phyloP scores from a whole-genome alignment of 805 yeast species.

The Candida maltosa region DNA sequence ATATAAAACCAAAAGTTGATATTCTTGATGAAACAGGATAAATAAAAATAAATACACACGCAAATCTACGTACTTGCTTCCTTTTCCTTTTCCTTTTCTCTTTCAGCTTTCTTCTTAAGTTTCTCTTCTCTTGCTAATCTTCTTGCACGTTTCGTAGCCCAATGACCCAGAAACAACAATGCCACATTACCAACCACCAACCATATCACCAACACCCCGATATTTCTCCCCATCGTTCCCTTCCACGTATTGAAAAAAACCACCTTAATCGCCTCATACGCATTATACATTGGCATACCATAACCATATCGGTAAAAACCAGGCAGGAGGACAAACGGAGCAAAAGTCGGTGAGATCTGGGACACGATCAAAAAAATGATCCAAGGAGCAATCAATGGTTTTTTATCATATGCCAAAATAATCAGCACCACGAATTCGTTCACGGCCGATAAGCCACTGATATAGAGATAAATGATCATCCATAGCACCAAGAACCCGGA shows the following conservation, averaged over 20 bases:
- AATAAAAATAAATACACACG: not conserved
- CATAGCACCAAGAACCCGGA: slow-evolving; percentile 32
- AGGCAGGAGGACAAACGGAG: slow-evolving; percentile 31
- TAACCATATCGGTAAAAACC: slow-evolving; percentile 32
- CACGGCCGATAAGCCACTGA: slow-evolving; percentile 24
- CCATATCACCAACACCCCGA: slow-evolving; percentile 29
- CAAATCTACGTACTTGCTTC: not conserved
- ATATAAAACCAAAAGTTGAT: slow-evolving; percentile 20
- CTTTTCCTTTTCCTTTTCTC: not conserved
- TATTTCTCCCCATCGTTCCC: slow-evolving; percentile 27
- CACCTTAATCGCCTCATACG: slow-evolving; percentile 28
- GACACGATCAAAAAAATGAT: slow-evolving; percentile 25
- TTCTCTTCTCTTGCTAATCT: slow-evolving; percentile 5
- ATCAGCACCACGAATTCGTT: slow-evolving; percentile 24
- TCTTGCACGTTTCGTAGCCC: slow-evolving; percentile 9
- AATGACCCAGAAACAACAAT: slow-evolving; percentile 8
- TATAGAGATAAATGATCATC: slow-evolving; percentile 26
- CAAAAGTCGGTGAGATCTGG: slow-evolving; percentile 29
- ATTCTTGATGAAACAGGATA: slow-evolving; percentile 18
- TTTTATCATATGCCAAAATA: slow-evolving; percentile 16
- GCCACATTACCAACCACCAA: slow-evolving; percentile 17
- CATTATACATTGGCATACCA: slow-evolving; percentile 33
- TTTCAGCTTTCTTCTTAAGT: not conserved
- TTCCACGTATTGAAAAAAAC: slow-evolving; percentile 33
- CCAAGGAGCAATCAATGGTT: slow-evolving; percentile 23